Evolutionary conservation across 179 eudicot species (phyloP).

Genomic region (Monotropa hypopitys): DNA sequence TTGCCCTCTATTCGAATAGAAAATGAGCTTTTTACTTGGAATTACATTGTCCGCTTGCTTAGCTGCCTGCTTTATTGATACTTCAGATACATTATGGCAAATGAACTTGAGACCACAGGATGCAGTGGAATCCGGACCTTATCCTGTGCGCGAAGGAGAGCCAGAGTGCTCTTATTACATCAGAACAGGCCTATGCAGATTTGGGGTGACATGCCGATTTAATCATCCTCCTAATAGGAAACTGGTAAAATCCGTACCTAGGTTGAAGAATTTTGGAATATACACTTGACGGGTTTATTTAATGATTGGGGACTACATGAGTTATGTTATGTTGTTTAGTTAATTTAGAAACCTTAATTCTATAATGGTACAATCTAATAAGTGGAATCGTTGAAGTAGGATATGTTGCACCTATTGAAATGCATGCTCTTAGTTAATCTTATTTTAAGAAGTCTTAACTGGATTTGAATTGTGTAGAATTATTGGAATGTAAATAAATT

Average conservation of each 20-base stretch:
- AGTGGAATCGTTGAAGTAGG: neutral
- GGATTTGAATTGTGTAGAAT: neutral
- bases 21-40: neutral
- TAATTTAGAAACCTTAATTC: neutral
- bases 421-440: neutral
- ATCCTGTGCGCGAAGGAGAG: conserved; percentile 92
- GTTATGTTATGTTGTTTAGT: too few relatives aligned
- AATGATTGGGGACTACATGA: too few relatives aligned
- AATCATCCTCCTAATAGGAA: conserved; percentile 85
- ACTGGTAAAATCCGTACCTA: conserved; percentile 36
- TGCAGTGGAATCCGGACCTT: conserved; percentile 63
- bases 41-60: neutral
- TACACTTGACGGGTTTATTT: neutral
- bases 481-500: neutral
- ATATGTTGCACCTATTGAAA: neutral
- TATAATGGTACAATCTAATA: neutral
- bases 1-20: neutral
- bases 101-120: conserved; percentile 55
- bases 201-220: conserved; percentile 76
- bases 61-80: neutral
- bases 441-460: neutral
- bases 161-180: conserved; percentile 95
- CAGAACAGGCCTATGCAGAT: conserved; percentile 93
- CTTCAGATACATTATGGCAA: conserved; percentile 70
- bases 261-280: neutral